Percentiles rank a stretch among this genome's conserved stretches.
These are phyloP conservation scores for Globisporangium mamillatum DNA, from an alignment of 352 stramenopile species.

Conservation along the genomic window DNA sequence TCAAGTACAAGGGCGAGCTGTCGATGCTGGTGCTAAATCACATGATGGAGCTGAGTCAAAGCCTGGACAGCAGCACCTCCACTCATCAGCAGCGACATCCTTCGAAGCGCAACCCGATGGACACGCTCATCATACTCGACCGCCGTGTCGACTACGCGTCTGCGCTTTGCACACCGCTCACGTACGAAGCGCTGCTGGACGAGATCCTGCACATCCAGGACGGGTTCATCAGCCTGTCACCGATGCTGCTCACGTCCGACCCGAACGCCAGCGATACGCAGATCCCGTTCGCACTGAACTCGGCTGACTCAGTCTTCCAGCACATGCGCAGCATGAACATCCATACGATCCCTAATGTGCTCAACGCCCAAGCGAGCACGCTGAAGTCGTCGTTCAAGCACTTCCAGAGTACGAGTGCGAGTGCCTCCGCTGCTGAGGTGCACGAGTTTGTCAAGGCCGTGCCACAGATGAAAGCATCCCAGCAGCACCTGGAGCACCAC, in stretches of 20 bases:
- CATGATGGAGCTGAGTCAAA: constrained; percentile 51
- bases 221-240: constrained; percentile 42
- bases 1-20: constrained; percentile 81
- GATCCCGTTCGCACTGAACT: constrained; percentile 52
- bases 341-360: constrained; percentile 37
- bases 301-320: constrained; percentile 47
- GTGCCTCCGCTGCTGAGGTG: constrained; percentile 52
- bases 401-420: constrained; percentile 48
- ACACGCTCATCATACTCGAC: constrained; percentile 74
- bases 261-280: constrained; percentile 20
- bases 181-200: constrained; percentile 67
- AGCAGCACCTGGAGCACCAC: constrained; percentile 58
- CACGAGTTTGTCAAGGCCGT: constrained; percentile 71
- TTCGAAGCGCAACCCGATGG: constrained; percentile 25
- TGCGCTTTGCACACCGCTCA: constrained; percentile 62
- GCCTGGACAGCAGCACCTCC: constrained; percentile 6
- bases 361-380: constrained; percentile 48
- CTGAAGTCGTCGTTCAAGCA: constrained; percentile 52
- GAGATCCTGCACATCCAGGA: constrained; percentile 63
- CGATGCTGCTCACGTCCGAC: constrained; percentile 40
- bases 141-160: constrained; percentile 68
- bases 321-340: constrained; percentile 69
- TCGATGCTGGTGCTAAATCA: constrained; percentile 65
- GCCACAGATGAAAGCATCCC: constrained; percentile 52
- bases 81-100: background rate